Base-by-base conservation (phyloP, 352 stramenopile genomes). In the Pythium sp. region DNA sequence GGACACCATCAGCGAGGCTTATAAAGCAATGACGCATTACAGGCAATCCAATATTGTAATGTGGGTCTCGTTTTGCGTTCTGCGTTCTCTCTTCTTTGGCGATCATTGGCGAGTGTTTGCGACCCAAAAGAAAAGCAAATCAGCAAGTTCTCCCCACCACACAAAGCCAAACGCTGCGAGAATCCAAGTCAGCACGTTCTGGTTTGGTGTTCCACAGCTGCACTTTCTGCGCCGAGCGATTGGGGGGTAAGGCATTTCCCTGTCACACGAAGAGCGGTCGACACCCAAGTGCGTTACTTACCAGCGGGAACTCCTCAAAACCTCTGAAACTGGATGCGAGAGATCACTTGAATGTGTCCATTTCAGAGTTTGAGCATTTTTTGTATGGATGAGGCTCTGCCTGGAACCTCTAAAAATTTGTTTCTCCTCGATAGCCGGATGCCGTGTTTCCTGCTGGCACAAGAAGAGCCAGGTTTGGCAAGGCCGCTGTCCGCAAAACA, bases 191-290 rank as follows among this genome's bases (percentile, higher is more conserved):
- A 58, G 46, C 41, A n/a, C n/a, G 14, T 28, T 20, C 11, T 41
- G 8, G 18, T 32, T 59, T 26, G 28, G 2, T 36, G 8, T 38
- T 38, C 11, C 24, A 36, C 51, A 58, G 15, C n/a, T 41, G 54
- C 49, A n/a, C 36, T 51, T 51, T 51, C 18, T 51, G 18, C 43
- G 12, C 18, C 43, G 18, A 12, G 30, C 30, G 18, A 5, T 18
- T 51, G 6, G 30, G 2, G 7, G 18, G 43, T 22, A 51, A 51
- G 43, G 8, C 20, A 34, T 14, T 34, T 64, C 22, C 26, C 58
- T 64, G 59, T 65, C 59, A 65, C 59, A 65, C 57, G n/a, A 47
- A 22, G 30, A 8, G 22, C 38, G 46, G 60, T 49, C 32, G 30
- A 14, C 46, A 49, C 15, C 18, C 12, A 30, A n/a, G 46, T 46